Evolutionary conservation across 441 rosid genomes (phyloP), one percentile per base, ranked within the genome.

Genomic region (Capsella rubella): DNA sequence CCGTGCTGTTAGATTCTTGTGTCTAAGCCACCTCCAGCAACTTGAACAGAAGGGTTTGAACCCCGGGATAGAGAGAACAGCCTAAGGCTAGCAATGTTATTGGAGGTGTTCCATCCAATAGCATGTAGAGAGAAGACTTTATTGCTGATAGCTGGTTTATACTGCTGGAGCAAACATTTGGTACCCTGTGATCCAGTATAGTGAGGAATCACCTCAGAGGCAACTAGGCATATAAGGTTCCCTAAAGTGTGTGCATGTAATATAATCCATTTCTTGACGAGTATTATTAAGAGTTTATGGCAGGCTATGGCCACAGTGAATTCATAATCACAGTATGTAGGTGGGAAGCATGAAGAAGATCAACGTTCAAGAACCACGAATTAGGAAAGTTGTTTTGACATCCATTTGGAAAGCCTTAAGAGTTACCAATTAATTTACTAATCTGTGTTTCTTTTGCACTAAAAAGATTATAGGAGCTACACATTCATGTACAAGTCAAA

Each of bases 121-220:
- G 64, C 84, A 79, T 81, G 89, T 57, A 85, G 45, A 76, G 87
- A 81, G 67, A 72, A 67, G 80, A 82, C 51, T 78, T 72, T 82
- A 82, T 71, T 78, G 84, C 73, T 83, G 80, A 62, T 40, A n/a
- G 72, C 81, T 69, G 81, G 77, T 80, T 80, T 85, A 67, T 75
- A 79, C 79, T 76, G 80, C 74, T 14, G 82, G 79, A 91, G 84
- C 67, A 82, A 58, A 83, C 87, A 90, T 75, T 86, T 87, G 62
- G 85, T 84, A 75, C 80, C 96, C 97, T 91, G 95, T 82, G 82
- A 87, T 71, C 75, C 86, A 85, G 70, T 62, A 61, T 65, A 79
- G 82, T 63, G 78, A 79, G 78, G 83, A 81, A 78, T 81, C 78
- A 81, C 69, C 65, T 79, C 57, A 75, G 76, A 76, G 75, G 64